phyloP scores from a whole-genome alignment of 2,329 filamentous ascomycete species.

The Ophiostoma sp. region DNA sequence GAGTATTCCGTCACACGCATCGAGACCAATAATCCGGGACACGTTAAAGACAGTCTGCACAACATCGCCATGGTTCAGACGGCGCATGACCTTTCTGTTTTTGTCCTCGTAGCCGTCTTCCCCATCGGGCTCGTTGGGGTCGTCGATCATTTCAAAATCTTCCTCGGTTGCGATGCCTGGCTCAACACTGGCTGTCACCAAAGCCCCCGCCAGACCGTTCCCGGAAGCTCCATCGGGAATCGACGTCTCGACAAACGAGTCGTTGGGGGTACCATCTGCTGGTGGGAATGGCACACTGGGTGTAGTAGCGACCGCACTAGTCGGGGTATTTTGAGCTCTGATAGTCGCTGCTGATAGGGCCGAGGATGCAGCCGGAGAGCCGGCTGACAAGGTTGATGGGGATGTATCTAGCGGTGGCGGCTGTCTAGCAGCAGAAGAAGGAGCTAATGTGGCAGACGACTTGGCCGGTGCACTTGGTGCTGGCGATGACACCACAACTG shows the following conservation, averaged over 20 bases:
- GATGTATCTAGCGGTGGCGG: slow-evolving; percentile 6
- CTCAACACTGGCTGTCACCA: neutral
- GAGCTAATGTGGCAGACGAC: too few species aligned
- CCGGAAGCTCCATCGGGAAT: neutral
- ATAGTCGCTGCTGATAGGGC: neutral
- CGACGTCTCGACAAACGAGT: neutral
- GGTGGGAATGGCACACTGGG: neutral
- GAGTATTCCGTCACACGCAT: slow-evolving; percentile 87
- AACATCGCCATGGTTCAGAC: slow-evolving; percentile 80
- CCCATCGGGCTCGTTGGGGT: slow-evolving; percentile 75
- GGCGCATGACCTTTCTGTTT: slow-evolving; percentile 95
- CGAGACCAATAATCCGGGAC: slow-evolving; percentile 86
- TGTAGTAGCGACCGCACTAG: neutral
- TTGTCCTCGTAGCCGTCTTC: slow-evolving; percentile 87
- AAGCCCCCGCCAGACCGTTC: neutral
- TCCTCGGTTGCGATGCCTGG: slow-evolving; percentile 52
- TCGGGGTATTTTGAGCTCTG: neutral
- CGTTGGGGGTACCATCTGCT: neutral
- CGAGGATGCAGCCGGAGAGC: neutral
- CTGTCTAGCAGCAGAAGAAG: neutral
- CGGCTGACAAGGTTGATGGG: neutral
- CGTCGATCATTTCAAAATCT: slow-evolving; percentile 92
- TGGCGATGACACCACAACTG: slow-evolving; percentile 17
- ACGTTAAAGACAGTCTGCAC: slow-evolving; percentile 95
- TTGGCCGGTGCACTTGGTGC: neutral